phyloP scores from a whole-genome alignment of 495 filamentous ascomycete species.

The Neurospora sp. region DNA sequence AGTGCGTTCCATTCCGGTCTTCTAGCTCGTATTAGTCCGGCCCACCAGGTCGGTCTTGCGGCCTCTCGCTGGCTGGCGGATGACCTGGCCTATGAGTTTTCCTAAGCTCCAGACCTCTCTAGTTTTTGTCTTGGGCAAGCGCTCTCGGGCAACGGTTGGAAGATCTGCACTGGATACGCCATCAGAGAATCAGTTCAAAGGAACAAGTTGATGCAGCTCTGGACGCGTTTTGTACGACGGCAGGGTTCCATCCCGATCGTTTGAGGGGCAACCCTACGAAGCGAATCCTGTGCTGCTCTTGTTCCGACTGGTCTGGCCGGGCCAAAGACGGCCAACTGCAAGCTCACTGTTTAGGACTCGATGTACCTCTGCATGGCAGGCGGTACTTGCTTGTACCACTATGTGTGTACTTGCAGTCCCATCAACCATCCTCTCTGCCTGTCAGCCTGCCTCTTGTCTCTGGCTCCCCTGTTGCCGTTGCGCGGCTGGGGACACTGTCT shows the following conservation, averaged over 20 bases:
- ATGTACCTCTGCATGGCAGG: conserved; percentile 20
- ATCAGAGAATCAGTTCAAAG: neutral
- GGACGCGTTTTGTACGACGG: neutral
- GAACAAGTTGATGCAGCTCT: neutral
- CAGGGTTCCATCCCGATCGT: conserved; percentile 10
- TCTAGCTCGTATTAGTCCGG: neutral
- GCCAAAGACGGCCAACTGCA: conserved; percentile 6
- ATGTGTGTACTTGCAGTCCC: conserved; percentile 11
- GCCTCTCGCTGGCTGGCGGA: neutral
- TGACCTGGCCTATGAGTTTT: neutral
- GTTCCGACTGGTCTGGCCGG: conserved; percentile 15
- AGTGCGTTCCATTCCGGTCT: neutral
- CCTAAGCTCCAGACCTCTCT: neutral
- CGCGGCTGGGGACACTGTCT: neutral
- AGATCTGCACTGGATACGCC: neutral
- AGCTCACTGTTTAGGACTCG: conserved; percentile 2
- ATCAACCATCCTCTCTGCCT: neutral
- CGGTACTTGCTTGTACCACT: conserved; percentile 23
- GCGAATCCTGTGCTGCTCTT: conserved; percentile 5
- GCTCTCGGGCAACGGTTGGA: neutral
- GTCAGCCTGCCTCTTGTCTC: neutral
- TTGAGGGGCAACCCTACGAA: conserved; percentile 7
- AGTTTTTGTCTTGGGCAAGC: neutral
- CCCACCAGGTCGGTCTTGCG: neutral
- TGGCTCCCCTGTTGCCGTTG: neutral